Evolutionary conservation across 306 rosid genomes (phyloP).

Genomic region (Hippophae rhamnoides): DNA sequence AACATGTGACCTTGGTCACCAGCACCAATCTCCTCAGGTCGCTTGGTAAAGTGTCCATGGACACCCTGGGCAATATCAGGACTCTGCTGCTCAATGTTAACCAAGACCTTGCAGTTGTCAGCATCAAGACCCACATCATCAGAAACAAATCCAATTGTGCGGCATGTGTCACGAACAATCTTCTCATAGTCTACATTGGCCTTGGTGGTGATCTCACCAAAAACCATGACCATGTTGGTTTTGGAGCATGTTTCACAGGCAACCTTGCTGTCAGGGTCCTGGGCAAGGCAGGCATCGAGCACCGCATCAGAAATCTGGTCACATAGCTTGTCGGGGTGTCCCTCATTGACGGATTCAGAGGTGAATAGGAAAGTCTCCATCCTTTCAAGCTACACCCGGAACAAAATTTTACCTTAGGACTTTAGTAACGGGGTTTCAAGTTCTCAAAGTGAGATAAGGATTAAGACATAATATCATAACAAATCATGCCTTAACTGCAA

Average conservation of each 20-base stretch:
- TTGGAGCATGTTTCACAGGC: slow-evolving; percentile 99
- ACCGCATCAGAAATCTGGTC: slow-evolving; percentile 99
- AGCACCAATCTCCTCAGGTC: slow-evolving; percentile 98
- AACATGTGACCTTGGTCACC: slow-evolving; percentile 99
- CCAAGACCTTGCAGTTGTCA: slow-evolving; percentile 96
- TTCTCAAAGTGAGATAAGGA: background rate
- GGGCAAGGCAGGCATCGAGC: slow-evolving; percentile 92
- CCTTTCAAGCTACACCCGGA: slow-evolving; percentile 39
- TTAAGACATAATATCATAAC: background rate
- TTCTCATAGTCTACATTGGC: slow-evolving; percentile 89
- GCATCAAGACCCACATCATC: slow-evolving; percentile 98
- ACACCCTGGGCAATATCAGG: slow-evolving; percentile 99
- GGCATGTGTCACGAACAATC: slow-evolving; percentile 95
- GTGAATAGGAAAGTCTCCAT: slow-evolving; percentile 95
- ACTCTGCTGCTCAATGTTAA: slow-evolving; percentile 99
- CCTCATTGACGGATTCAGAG: slow-evolving; percentile 97
- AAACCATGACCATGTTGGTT: slow-evolving; percentile 99
- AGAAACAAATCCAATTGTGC: slow-evolving; percentile 76
- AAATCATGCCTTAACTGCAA: background rate
- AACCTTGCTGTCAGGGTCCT: slow-evolving; percentile 99
- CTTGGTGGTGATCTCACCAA: slow-evolving; percentile 99
- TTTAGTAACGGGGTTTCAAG: slow-evolving; percentile 5
- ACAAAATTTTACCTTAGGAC: slow-evolving; percentile 4
- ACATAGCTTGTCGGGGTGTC: slow-evolving; percentile 99
- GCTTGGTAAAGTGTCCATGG: slow-evolving; percentile 98